Evolutionary conservation across 768 basidiomycete genomes (phyloP), one percentile per base, ranked within the genome.

Genomic region (Calocera viscosa): DNA sequence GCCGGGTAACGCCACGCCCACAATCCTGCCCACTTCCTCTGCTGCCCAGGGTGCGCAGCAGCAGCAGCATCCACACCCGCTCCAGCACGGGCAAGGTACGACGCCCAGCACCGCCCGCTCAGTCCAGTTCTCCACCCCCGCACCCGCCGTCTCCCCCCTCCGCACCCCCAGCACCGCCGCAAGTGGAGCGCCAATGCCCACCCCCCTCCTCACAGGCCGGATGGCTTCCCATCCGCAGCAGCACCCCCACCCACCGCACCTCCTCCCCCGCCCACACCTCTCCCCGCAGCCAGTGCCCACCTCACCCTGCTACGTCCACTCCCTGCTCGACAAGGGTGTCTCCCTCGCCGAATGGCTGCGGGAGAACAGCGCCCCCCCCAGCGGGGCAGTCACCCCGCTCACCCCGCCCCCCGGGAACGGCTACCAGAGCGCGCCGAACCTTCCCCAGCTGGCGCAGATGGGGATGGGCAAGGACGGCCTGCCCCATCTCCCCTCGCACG

Each of bases 251-350:
- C 32, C 28, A 7, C 1, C 35, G 35, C 35, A 38, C 35, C 35
- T 67, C 28, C 35, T 2, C 66, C 34, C 53, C 49, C 34, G 33
- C 24, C 34, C 26, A 35, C 34, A 28, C 33, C 34, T 16, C 32
- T 8, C 64, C 33, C 39, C 63, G 28, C 11, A 14, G 28, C 65
- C 65, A 39, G 67, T 80, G 24, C 77, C 81, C 71, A 78, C 81
- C 49, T 93, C 91, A 0, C 94, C 94, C 11, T 96, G 92, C 74
- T 95, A 94, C 76, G 86, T 97, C 39, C 94, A 97, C 78, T 93
- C 90, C 0, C 85, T 90, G 70, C 87, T 97, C 63, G 90, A 95
- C 75, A 86, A 88, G 72, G 85, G 85, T 43, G 86, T 85, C 2
- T 87, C 89, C 10, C 80, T 93, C 49, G 82, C 84, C 39, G 89